Percentiles rank a stretch among this genome's conserved stretches.
Conservation (phyloP, 202 grass and related monocot species). For the Setaria italica region DNA sequence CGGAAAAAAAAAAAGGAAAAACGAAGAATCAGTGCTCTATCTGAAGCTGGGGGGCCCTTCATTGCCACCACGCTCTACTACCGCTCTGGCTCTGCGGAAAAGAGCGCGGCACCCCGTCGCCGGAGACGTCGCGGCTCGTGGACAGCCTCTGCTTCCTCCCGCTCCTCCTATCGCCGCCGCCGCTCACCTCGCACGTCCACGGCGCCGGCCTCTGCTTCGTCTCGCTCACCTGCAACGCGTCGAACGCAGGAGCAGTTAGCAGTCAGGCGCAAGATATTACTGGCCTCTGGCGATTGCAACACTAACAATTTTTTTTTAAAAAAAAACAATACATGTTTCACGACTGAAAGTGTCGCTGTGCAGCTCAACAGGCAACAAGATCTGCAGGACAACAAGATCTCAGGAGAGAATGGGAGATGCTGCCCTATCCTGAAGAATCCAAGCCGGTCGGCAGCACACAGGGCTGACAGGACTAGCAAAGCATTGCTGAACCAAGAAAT, state of each 20-base stretch:
- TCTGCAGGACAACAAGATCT: neutral
- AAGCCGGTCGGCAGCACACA: neutral
- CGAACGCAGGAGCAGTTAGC: neutral
- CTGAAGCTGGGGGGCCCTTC: neutral
- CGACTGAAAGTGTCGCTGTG: neutral
- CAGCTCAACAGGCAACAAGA: neutral
- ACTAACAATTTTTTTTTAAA: no score
- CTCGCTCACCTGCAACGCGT: constrained; percentile 17
- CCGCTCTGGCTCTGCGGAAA: neutral
- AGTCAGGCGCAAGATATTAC: neutral
- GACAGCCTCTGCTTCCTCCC: neutral
- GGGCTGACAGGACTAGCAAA: neutral
- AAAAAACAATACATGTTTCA: neutral
- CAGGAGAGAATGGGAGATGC: neutral
- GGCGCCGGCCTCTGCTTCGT: neutral
- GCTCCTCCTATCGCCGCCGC: neutral
- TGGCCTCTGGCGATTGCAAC: neutral
- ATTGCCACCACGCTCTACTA: neutral
- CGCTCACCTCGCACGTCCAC: neutral
- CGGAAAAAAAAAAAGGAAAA: neutral
- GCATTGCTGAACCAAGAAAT: neutral
- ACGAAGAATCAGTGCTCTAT: neutral
- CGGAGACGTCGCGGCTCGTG: constrained; percentile 13
- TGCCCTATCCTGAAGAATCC: neutral
- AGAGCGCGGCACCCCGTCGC: neutral